Percentiles rank a stretch among this genome's conserved stretches.
phyloP scores from a whole-genome alignment of 208 protist species.

The Trypanosoma caninum region DNA sequence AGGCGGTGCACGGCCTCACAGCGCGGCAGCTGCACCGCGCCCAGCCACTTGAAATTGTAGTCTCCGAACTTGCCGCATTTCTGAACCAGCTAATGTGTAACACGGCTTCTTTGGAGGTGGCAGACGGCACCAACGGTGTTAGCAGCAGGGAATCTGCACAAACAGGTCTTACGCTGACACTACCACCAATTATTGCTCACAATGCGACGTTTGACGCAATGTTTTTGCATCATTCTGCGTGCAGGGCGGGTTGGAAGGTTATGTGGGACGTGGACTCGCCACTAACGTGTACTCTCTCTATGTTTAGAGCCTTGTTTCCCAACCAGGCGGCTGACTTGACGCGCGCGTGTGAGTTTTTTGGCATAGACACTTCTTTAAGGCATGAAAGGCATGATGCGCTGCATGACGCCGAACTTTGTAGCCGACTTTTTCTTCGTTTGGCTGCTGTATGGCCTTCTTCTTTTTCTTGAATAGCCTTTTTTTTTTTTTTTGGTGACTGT shows the following conservation, averaged over 20 bases:
- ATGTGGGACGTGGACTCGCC: slow-evolving; percentile 45
- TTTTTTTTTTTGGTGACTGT: neutral
- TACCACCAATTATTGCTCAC: slow-evolving; percentile 72
- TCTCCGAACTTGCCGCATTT: slow-evolving; percentile 32
- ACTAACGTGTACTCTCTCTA: slow-evolving; percentile 47
- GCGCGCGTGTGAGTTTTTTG: slow-evolving; percentile 33
- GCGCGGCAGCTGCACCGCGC: slow-evolving; percentile 25
- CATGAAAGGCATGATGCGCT: slow-evolving; percentile 42
- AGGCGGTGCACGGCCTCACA: slow-evolving; percentile 37
- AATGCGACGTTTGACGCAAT: slow-evolving; percentile 56
- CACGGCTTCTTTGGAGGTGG: neutral
- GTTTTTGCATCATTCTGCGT: slow-evolving; percentile 38
- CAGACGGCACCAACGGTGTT: neutral
- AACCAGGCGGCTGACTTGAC: slow-evolving; percentile 36
- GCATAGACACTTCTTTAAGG: slow-evolving; percentile 28
- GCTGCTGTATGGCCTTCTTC: slow-evolving; percentile 2
- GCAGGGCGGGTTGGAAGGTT: slow-evolving; percentile 35
- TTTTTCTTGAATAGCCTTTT: neutral
- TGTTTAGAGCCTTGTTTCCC: slow-evolving; percentile 45
- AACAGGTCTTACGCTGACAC: neutral
- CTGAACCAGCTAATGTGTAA: slow-evolving; percentile 3
- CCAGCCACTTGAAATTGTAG: slow-evolving; percentile 24
- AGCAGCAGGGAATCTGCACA: neutral
- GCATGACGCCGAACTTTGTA: slow-evolving; percentile 51
- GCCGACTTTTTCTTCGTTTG: slow-evolving; percentile 42